phyloP scores from a whole-genome alignment of 2,329 filamentous ascomycete species.

The Cladophialophora exuberans region DNA sequence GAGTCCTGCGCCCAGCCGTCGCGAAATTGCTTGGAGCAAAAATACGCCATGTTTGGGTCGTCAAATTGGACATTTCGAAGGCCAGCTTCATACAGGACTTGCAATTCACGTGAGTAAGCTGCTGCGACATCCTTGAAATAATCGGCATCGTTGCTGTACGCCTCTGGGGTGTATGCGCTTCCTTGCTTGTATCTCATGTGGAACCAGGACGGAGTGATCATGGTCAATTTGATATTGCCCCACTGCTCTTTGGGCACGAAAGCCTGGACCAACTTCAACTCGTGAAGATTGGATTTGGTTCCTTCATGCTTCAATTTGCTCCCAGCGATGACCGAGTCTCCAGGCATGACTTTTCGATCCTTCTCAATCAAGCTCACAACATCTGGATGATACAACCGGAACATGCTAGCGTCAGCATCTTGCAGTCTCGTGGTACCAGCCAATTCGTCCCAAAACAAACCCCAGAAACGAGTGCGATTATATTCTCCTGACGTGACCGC shows the following conservation, averaged over 20 bases:
- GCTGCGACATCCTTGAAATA: slow-evolving; percentile 69
- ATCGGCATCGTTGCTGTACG: slow-evolving; percentile 61
- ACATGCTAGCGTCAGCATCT: slow-evolving; percentile 54
- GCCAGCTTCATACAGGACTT: slow-evolving; percentile 60
- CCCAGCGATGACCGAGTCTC: slow-evolving; percentile 60
- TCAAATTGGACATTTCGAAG: slow-evolving; percentile 64
- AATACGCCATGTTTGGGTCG: slow-evolving; percentile 65
- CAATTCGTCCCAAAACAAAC: slow-evolving; percentile 58
- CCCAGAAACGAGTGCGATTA: slow-evolving; percentile 51
- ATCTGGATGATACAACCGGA: slow-evolving; percentile 63
- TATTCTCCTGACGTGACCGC: slow-evolving; percentile 65
- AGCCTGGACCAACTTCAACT: slow-evolving; percentile 63
- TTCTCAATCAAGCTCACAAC: slow-evolving; percentile 65
- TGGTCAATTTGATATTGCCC: slow-evolving; percentile 69
- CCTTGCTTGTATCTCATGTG: slow-evolving; percentile 65
- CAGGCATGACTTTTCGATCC: slow-evolving; percentile 54
- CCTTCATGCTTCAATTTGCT: slow-evolving; percentile 62
- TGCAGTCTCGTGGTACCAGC: slow-evolving; percentile 53
- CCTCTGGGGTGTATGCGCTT: slow-evolving; percentile 59
- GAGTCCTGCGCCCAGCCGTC: slow-evolving; percentile 67
- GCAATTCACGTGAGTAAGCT: slow-evolving; percentile 67
- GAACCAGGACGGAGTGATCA: slow-evolving; percentile 71
- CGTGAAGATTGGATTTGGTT: slow-evolving; percentile 58
- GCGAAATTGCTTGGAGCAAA: slow-evolving; percentile 69
- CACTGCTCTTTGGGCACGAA: slow-evolving; percentile 63